phyloP scores from a whole-genome alignment of 192 early-diverging fungal genomes.

The Coemansia brasiliensis region DNA sequence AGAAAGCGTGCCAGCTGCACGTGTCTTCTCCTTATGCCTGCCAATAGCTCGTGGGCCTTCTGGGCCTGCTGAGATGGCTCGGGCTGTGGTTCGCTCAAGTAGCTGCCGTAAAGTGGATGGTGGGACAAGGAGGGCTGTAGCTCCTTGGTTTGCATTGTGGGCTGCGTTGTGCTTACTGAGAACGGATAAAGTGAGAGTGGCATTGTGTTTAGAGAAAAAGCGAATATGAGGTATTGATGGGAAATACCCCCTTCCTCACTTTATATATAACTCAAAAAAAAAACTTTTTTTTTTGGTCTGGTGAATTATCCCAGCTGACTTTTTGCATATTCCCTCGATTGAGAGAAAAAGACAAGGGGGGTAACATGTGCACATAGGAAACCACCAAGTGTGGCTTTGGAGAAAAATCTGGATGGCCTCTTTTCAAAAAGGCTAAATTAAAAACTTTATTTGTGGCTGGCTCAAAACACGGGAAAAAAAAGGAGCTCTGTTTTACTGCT shows the following conservation, averaged over 20 bases:
- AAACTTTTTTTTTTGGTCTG: too few species aligned
- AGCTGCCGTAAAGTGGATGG: background rate
- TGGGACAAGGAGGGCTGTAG: background rate
- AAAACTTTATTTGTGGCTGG: slow-evolving; percentile 18
- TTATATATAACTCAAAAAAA: too few species aligned
- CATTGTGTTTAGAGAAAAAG: too few species aligned
- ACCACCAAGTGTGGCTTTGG: slow-evolving; percentile 1
- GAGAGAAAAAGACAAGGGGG: too few species aligned
- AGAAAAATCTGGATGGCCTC: background rate
- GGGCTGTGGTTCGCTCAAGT: background rate
- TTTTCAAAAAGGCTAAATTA: slow-evolving; percentile 20
- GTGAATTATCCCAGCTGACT: too few species aligned
- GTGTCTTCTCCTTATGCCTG: slow-evolving; percentile 25
- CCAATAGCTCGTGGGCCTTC: slow-evolving; percentile 27
- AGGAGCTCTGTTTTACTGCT: background rate
- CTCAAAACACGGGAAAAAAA: background rate
- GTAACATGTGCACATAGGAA: background rate
- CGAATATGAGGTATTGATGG: too few species aligned
- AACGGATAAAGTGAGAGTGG: slow-evolving; percentile 2
- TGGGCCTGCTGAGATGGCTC: slow-evolving; percentile 11
- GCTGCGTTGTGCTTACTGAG: background rate
- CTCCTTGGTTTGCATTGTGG: background rate
- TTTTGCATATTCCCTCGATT: too few species aligned
- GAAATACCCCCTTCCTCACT: too few species aligned
- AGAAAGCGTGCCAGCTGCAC: slow-evolving; percentile 22